phyloP scores from a whole-genome alignment of 2,329 filamentous ascomycete species.

The Xylaria sp. region DNA sequence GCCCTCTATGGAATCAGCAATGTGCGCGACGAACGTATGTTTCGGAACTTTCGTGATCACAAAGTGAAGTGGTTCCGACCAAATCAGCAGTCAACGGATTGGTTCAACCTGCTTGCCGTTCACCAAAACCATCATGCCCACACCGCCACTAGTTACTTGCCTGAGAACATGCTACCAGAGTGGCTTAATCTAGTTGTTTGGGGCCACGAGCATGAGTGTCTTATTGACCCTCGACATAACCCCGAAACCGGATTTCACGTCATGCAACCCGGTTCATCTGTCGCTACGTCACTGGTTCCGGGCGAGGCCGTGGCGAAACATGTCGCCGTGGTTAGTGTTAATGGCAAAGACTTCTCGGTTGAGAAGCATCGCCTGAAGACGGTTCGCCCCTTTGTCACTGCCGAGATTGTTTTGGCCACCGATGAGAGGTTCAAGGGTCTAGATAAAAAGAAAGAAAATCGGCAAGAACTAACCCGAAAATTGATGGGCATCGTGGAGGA shows the following conservation, averaged over 20 bases:
- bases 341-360: slow-evolving; percentile 81
- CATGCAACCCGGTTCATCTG: slow-evolving; percentile 96
- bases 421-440: slow-evolving; percentile 82
- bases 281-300: slow-evolving; percentile 90
- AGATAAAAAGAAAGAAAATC: slow-evolving; percentile 84
- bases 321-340: slow-evolving; percentile 85
- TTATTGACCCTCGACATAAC: slow-evolving; percentile 86
- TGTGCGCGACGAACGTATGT: slow-evolving; percentile 93
- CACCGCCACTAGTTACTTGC: slow-evolving; percentile 91
- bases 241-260: slow-evolving; percentile 92
- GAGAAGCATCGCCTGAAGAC: slow-evolving; percentile 87
- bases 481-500: slow-evolving; percentile 83
- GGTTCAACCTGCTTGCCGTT: slow-evolving; percentile 95
- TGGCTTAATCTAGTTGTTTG: slow-evolving; percentile 94
- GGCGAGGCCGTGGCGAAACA: slow-evolving; percentile 94
- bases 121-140: slow-evolving; percentile 97
- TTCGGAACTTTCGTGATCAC: slow-evolving; percentile 90
- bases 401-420: slow-evolving; percentile 80
- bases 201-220: slow-evolving; percentile 97
- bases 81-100: slow-evolving; percentile 81
- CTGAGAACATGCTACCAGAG: slow-evolving; percentile 90
- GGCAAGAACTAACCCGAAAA: slow-evolving; percentile 80
- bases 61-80: slow-evolving; percentile 95
- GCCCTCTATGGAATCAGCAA: slow-evolving; percentile 96
- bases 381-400: slow-evolving; percentile 90